Evolutionary conservation across 768 basidiomycete species (phyloP), one percentile per base, ranked within the genome.

Genomic region (Suillus americanus): DNA sequence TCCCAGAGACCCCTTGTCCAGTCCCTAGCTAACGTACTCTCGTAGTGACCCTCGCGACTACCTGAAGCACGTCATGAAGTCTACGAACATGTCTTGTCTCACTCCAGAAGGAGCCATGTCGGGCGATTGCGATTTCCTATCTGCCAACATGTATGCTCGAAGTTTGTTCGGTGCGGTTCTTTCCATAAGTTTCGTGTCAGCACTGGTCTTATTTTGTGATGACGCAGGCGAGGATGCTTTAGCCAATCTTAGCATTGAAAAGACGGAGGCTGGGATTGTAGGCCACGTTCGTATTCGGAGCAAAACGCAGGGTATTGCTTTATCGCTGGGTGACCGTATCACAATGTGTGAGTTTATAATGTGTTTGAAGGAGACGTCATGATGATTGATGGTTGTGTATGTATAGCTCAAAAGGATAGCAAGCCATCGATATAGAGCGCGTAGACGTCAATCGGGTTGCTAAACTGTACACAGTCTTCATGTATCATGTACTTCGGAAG

Each of bases 221-320:
- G 56, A 37, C 46, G 25, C 67, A 92, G 92, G 93, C 63, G 95
- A 97, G 78, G 95, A 97, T 72, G 95, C 95, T 3, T 77, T 97
- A 57, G 95, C 95, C 59, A 97, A 97, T 76, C 76, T 96, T 71
- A 92, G 89, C 67, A 87, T 97, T 64, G 95, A 97, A 75, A 83
- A 89, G 72, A 87, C 89, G 48, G 89, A 92, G 66, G 77, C 79
- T 18, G 94, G 93, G 6, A 88, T 97, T 14, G 23, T 48, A 23
- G 46, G 46, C 5, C 46, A 48, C 78, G 92, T 97, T 8, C 86
- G 95, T 64, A 96, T 97, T 75, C 85, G 95, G 63, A 92, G 91
- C 73, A 96, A 97, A 80, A 96, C 95, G 38, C 95, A 97, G 77
- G 95, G 95, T 64, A 96, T 97, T 67, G 95, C 95, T 6, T 79